Base-by-base conservation (phyloP, 2,329 filamentous ascomycete genomes). In the Fusarium praegraminearum region DNA sequence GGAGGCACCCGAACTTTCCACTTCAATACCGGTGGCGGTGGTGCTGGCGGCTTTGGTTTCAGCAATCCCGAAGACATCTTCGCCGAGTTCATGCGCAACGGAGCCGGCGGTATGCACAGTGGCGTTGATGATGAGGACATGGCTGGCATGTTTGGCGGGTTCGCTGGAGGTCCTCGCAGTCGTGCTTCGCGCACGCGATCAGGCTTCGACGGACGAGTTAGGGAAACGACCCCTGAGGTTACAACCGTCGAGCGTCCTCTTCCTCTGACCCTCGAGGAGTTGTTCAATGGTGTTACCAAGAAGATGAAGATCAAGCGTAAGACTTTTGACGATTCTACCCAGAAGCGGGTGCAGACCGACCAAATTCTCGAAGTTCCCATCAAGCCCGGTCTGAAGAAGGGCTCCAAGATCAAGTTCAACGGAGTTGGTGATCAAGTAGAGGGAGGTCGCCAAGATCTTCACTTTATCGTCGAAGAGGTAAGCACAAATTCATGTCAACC, bases 291-390 rank as follows among this genome's bases (percentile, higher is more conserved):
- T 41, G 89, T 90, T 36, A 93, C 91, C 50, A 99, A 99, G 88
- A 98, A 97, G 86, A 93, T 99, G 87, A 97, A 96, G 83, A 97
- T 98, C 70, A 98, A 97, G 85, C 89, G 95, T 76, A 98, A 98
- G 88, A 94, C 91, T 20, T 98, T 93, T 78, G 96, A 99, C 79
- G 85, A 90, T 22, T 90, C 86, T 28, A 52, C 49, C 1, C 93
- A 93, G 61, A 97, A 97, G 84, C 90, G 94, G 73, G 93, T 89
- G 44, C 91, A 91, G 5, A 92, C 94, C 65, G 96, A 99, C 75
- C 92, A 94, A 76, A 93, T 98, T 20, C 83, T 99, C 32, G 94
- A 97, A 77, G 95, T 98, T 54, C 93, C 94, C 47, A 97, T 99
- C 82, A 98, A 98, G 83, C 90, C 93, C 8, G 96, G 96, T 62